Conservation (phyloP, 805 yeast genomes). For the Clavispora asparagi region DNA sequence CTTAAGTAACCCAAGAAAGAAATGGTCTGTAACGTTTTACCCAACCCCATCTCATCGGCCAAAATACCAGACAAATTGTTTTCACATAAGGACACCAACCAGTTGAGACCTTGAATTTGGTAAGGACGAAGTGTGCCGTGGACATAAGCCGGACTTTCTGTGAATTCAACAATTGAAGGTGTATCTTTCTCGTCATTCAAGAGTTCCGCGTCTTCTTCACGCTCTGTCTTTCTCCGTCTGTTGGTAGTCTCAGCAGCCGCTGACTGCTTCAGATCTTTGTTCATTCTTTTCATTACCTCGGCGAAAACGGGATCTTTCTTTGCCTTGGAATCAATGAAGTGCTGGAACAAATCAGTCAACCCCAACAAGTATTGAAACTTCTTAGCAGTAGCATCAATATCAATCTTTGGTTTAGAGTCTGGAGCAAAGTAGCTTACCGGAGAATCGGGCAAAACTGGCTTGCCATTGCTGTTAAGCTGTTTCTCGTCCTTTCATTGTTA, state of each 20-base stretch:
- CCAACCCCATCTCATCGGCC: slow-evolving; percentile 86
- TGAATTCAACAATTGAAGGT: slow-evolving; percentile 38
- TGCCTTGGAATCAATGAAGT: slow-evolving; percentile 63
- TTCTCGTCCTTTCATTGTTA: neutral
- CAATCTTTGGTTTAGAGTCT: slow-evolving; percentile 36
- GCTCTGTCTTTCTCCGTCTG: slow-evolving; percentile 65
- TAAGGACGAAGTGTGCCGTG: slow-evolving; percentile 63
- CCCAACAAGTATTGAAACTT: slow-evolving; percentile 65
- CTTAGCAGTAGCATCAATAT: slow-evolving; percentile 56
- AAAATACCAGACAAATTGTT: slow-evolving; percentile 69
- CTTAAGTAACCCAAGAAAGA: slow-evolving; percentile 70
- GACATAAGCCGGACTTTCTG: slow-evolving; percentile 48
- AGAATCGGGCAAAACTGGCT: neutral
- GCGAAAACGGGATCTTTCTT: slow-evolving; percentile 53
- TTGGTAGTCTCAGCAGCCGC: slow-evolving; percentile 18
- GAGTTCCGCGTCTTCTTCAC: slow-evolving; percentile 74
- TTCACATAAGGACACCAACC: slow-evolving; percentile 66
- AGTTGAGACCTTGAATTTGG: slow-evolving; percentile 76
- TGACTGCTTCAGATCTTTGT: slow-evolving; percentile 9
- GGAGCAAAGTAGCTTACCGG: slow-evolving; percentile 25
- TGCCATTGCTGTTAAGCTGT: neutral
- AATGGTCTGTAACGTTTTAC: slow-evolving; percentile 77
- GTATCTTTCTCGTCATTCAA: slow-evolving; percentile 48
- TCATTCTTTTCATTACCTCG: slow-evolving; percentile 43
- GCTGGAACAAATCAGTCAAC: slow-evolving; percentile 60